These are phyloP conservation scores for Colletotrichum sp. DNA, from an alignment of 2,329 filamentous ascomycete genomes.

Conservation along the genomic window DNA sequence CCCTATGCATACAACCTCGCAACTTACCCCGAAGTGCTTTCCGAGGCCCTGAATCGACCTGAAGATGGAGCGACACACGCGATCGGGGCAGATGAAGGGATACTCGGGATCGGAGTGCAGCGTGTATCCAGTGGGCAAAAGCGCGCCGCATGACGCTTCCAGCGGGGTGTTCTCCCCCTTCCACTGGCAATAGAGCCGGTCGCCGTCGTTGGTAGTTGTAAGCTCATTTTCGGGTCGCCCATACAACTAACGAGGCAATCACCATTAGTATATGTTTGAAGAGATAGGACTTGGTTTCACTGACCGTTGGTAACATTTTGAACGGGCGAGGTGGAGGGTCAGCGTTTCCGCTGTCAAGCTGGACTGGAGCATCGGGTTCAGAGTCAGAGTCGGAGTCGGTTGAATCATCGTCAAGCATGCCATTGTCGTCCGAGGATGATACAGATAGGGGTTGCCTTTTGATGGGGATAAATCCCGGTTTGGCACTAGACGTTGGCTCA, in stretches of 20 bases:
- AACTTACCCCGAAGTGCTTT: conserved; percentile 25
- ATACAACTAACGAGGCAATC: background rate
- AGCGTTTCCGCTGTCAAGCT: background rate
- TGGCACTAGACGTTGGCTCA: background rate
- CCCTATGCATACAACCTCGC: background rate
- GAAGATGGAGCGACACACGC: conserved; percentile 37
- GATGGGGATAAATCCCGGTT: background rate
- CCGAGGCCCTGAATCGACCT: conserved; percentile 20
- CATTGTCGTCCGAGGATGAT: background rate
- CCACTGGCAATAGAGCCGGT: background rate
- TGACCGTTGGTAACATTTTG: background rate
- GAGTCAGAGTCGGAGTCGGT: background rate
- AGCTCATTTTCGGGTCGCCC: background rate
- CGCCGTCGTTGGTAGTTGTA: background rate
- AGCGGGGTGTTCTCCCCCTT: background rate
- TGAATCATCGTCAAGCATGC: background rate
- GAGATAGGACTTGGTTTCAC: background rate
- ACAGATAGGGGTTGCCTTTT: background rate
- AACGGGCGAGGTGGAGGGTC: background rate
- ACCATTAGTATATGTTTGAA: background rate
- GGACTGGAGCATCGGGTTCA: background rate
- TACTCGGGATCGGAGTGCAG: conserved; percentile 23
- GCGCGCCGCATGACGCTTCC: conserved; percentile 26
- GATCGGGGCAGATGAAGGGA: conserved; percentile 41
- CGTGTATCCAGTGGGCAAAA: conserved; percentile 37